A percentile compares a stretch with the other conserved stretches of the same genome.
phyloP scores from a whole-genome alignment of 768 basidiomycete genomes.

The Rhodosporidiobolus odoratus region DNA sequence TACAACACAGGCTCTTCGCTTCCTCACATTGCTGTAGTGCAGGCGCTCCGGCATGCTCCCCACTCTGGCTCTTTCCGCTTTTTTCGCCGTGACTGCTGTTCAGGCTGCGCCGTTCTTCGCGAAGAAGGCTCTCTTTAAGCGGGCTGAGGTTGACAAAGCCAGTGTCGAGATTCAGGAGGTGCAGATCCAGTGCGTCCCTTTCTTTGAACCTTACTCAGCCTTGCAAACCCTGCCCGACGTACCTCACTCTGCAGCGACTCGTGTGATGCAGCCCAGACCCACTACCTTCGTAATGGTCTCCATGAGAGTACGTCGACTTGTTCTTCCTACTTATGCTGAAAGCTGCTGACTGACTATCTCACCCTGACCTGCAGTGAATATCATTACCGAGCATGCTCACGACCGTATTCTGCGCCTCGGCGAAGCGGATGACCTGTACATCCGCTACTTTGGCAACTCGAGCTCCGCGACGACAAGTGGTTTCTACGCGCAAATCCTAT shows the following conservation, averaged over 20 bases:
- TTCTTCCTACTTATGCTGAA: background rate
- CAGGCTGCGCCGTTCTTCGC: slow-evolving; percentile 27
- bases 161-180: slow-evolving; percentile 3
- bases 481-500: slow-evolving; percentile 21
- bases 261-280: slow-evolving; percentile 17
- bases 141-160: background rate
- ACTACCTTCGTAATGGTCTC: slow-evolving; percentile 25
- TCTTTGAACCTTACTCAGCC: too few relatives aligned
- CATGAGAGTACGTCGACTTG: slow-evolving; percentile 16
- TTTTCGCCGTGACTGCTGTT: slow-evolving; percentile 9
- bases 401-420: slow-evolving; percentile 26
- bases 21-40: too few relatives aligned
- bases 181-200: slow-evolving; percentile 22
- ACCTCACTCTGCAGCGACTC: slow-evolving; percentile 10
- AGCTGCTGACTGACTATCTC: background rate
- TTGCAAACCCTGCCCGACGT: background rate
- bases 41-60: too few relatives aligned
- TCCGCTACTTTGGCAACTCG: slow-evolving; percentile 26
- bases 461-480: slow-evolving; percentile 5
- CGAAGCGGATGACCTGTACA: slow-evolving; percentile 20
- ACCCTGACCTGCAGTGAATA: background rate
- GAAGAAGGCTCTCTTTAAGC: background rate
- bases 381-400: slow-evolving; percentile 20
- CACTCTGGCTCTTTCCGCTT: slow-evolving; percentile 5
- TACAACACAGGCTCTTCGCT: too few relatives aligned